Base-by-base conservation (phyloP, 106 monocot species). In the Narthecium ossifragum region DNA sequence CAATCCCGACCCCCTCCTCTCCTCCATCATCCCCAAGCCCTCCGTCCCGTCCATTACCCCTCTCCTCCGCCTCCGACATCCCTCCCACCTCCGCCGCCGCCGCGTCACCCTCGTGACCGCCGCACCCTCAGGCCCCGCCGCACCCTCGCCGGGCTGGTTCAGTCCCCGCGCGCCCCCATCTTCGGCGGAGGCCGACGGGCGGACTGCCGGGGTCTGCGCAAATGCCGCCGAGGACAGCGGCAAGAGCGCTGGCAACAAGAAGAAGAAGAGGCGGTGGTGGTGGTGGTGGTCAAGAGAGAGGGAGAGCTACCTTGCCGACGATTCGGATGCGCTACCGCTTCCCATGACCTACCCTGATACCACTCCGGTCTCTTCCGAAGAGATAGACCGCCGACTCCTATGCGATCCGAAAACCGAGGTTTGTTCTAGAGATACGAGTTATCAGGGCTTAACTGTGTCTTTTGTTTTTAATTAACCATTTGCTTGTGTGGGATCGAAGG, bases 201-300 rank as follows among this genome's bases (percentile, higher is more conserved):
- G 34, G 51, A 57, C 15, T n/a, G 32, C n/a, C 5, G 31, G 27
- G 8, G 41, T 34, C 36, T 46, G 51, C 14, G 25, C 65, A 13
- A 55, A 60, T 27, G 64, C 72, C 29, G 24, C 59, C 80, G 36
- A 73, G 28, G 92, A 81, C 8, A 69, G 55, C 33, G 80, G 78
- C 49, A 55, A 68, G 3, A 65, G 61, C 22, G 38, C 50, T 28
- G 29, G 52, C 23, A 66, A 62, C 6, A 69, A 62, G 27, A 68
- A 57, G 51, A 80, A 68, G 73, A 77, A 70, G 59, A 72, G 45
- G 57, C 73, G 68, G 34, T 71, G 73, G 60, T 92, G 92, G 92
- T 83, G 69, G 74, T 86, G 92, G 92, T 92, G 92, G 92, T 84
- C 92, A 1, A 14, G 69, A 1, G 73, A 90, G 26, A 50, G 69